Conservation (phyloP, 2,329 filamentous ascomycete species). For the Pseudogymnoascus sp. region DNA sequence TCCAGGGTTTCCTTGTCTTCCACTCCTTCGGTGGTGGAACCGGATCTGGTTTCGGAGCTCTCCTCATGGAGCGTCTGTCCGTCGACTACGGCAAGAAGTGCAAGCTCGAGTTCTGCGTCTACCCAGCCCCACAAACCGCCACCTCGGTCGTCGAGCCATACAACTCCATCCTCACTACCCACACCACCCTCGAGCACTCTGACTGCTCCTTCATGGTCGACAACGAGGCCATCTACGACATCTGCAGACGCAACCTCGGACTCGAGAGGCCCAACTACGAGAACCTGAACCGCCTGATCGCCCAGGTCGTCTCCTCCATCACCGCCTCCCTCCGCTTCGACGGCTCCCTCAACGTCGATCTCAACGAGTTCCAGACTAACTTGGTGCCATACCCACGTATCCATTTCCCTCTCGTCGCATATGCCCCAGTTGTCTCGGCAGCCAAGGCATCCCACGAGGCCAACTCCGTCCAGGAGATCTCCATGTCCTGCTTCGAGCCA, state of each 20-base stretch:
- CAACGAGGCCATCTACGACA: constrained; percentile 99
- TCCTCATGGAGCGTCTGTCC: constrained; percentile 97
- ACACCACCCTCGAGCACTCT: constrained; percentile 98
- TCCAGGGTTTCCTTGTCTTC: constrained; percentile 99
- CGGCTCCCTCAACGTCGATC: constrained; percentile 95
- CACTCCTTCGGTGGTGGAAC: constrained; percentile 99
- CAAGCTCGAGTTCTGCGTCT: constrained; percentile 99
- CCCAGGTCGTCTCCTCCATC: constrained; percentile 97
- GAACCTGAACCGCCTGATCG: constrained; percentile 97
- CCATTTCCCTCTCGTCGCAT: constrained; percentile 97
- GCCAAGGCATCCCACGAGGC: constrained; percentile 95
- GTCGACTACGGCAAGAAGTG: constrained; percentile 99
- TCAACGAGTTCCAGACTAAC: constrained; percentile 99
- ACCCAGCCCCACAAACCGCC: constrained; percentile 93
- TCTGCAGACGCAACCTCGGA: constrained; percentile 94
- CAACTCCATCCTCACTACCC: constrained; percentile 98
- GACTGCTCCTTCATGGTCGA: constrained; percentile 99
- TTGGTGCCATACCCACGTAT: constrained; percentile 97
- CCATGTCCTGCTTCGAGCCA: constrained; percentile 98
- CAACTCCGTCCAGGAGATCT: constrained; percentile 97
- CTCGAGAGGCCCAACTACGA: constrained; percentile 97
- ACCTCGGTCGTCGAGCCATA: constrained; percentile 98
- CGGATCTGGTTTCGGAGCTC: constrained; percentile 94
- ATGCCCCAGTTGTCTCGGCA: constrained; percentile 86
- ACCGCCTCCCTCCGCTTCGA: constrained; percentile 98